These are phyloP conservation scores for Microbotryum saponariae DNA, from an alignment of 1,284 basidiomycete species.

Conservation along the genomic window DNA sequence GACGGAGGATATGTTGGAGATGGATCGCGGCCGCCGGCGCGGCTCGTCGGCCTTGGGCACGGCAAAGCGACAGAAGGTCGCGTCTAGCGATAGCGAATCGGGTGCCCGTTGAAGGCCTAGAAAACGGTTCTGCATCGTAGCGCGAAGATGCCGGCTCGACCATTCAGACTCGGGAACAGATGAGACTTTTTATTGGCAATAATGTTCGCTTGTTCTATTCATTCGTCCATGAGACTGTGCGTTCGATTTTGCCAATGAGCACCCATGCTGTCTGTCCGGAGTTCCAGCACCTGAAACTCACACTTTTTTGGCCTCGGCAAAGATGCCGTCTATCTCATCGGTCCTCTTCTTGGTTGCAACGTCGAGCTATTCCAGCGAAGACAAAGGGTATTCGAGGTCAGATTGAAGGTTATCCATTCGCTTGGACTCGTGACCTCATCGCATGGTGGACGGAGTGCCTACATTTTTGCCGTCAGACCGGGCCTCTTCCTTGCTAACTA, in stretches of 20 bases:
- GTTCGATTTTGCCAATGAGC: neutral
- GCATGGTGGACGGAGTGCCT: neutral
- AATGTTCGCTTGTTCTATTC: neutral
- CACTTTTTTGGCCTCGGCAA: slow-evolving; percentile 34
- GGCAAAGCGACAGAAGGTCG: too few relatives aligned
- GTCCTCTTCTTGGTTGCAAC: slow-evolving; percentile 35
- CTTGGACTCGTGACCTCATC: neutral
- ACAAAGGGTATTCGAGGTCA: neutral
- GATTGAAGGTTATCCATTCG: neutral
- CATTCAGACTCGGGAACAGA: too few relatives aligned
- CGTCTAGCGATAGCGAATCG: too few relatives aligned
- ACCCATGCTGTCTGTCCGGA: neutral
- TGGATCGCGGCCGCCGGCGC: too few relatives aligned
- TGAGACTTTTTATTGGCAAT: too few relatives aligned
- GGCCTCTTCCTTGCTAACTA: slow-evolving; percentile 30
- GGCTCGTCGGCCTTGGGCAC: too few relatives aligned
- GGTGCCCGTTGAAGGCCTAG: too few relatives aligned
- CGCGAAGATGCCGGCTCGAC: too few relatives aligned
- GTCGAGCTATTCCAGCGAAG: slow-evolving; percentile 25
- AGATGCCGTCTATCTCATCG: slow-evolving; percentile 33
- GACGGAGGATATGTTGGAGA: neutral
- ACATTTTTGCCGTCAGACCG: slow-evolving; percentile 30
- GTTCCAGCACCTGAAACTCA: slow-evolving; percentile 1
- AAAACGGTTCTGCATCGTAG: too few relatives aligned
- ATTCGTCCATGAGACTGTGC: slow-evolving; percentile 14